Evolutionary conservation across 257 asterid genomes (phyloP), one percentile per base, ranked within the genome.

Genomic region (Haberlea rhodopensis): DNA sequence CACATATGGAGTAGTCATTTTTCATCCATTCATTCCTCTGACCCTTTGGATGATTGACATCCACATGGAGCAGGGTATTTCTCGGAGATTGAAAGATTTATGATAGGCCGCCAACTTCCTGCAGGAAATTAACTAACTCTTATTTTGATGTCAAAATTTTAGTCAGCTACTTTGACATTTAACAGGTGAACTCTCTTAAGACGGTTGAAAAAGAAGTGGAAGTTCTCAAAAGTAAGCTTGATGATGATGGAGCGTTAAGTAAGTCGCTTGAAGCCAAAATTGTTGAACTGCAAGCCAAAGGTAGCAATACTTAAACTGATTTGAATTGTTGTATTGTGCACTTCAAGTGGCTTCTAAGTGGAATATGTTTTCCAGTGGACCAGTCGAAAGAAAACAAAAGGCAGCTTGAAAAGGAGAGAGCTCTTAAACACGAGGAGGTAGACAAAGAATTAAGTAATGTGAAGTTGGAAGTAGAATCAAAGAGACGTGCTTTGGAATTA

Each of bases 141-240:
- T 63, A 23, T 31, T 23, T 61, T 63, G n/a, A 25, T 62, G 64
- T 20, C 55, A 31, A 29, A 52, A 51, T 52, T 9, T 16, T 63
- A 55, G 26, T n/a, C 27, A 22, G n/a, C 3, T 60, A 21, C 45
- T 13, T 54, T 32, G 48, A 8, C 45, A 68, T 40, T 62, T 68
- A 23, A 57, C 78, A 89, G 99, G 95, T 80, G 29, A 81, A 73
- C 76, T 82, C 86, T 23, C 80, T 81, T 0, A 92, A 92, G 76
- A 72, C 94, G 29, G 79, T 78, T 68, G 97, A 92, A 69, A 87
- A 87, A 76, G 96, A 92, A 22, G 79, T 85, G 31, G 87, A 92
- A 73, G 72, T 68, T 73, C 91, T 87, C 48, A 87, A 80, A 82
- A 76, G 65, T 63, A 82, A 85, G 71, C 78, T 81, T 57, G 74